Percentiles rank a stretch among this genome's conserved stretches.
Evolutionary conservation across 495 filamentous ascomycete genomes (phyloP).

Genomic region (Cudoniella acicularis): DNA sequence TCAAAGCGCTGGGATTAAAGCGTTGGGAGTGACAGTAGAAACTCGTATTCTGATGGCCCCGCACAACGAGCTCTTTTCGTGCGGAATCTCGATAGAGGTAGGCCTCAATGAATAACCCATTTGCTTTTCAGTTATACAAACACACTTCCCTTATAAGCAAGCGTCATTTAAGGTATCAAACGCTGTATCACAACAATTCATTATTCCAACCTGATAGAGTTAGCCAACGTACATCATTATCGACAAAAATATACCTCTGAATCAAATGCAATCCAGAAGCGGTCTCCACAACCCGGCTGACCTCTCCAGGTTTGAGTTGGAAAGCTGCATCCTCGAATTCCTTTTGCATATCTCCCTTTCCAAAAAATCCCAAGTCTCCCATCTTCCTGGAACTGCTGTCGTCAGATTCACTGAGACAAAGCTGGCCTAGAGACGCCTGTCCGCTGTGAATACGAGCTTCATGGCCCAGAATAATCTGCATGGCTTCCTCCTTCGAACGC

Average conservation of each 20-base stretch:
- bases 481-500: conserved; percentile 81
- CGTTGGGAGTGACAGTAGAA: too few species aligned
- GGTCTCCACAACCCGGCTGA: conserved; percentile 83
- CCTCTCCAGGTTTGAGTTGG: conserved; percentile 74
- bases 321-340: conserved; percentile 97
- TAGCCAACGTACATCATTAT: too few species aligned
- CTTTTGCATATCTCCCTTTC: conserved; percentile 93
- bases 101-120: too few species aligned
- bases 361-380: conserved; percentile 94
- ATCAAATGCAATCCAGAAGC: conserved; percentile 96
- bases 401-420: conserved; percentile 86
- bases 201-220: too few species aligned
- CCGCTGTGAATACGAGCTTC: conserved; percentile 70
- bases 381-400: conserved; percentile 91
- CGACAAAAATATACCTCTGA: conserved; percentile 78
- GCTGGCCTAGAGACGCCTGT: conserved; percentile 62
- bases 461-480: conserved; percentile 67
- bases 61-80: too few species aligned
- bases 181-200: too few species aligned
- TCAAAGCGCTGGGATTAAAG: too few species aligned
- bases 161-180: too few species aligned
- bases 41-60: too few species aligned
- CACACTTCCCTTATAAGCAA: too few species aligned
- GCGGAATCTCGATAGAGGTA: too few species aligned
- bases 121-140: too few species aligned